Evolutionary conservation across 2,329 filamentous ascomycete species (phyloP).

Genomic region (Colletotrichum australisinense): DNA sequence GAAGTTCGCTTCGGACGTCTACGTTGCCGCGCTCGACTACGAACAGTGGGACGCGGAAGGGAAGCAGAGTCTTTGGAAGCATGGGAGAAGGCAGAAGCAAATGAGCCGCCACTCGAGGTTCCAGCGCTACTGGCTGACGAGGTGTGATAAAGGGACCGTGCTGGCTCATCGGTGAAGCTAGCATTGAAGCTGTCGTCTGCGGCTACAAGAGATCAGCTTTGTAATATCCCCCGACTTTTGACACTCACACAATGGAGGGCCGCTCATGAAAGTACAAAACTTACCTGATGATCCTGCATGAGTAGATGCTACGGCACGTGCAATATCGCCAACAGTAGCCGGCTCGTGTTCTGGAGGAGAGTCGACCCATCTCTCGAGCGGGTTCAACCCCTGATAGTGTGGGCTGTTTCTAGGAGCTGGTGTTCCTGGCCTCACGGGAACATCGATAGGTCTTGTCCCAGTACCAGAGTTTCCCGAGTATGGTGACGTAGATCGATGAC

Average conservation of each 20-base stretch:
- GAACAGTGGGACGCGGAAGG: slow-evolving; percentile 10
- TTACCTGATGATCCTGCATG: slow-evolving; percentile 12
- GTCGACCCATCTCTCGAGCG: slow-evolving; percentile 31
- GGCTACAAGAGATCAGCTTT: background rate
- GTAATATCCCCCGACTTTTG: too few relatives aligned
- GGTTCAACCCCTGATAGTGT: slow-evolving; percentile 18
- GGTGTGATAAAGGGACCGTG: slow-evolving; percentile 19
- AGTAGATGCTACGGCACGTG: slow-evolving; percentile 36
- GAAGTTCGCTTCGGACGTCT: slow-evolving; percentile 21
- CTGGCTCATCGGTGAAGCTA: slow-evolving; percentile 12
- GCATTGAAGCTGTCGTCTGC: slow-evolving; percentile 16
- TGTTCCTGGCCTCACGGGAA: slow-evolving; percentile 23
- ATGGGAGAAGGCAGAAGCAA: slow-evolving; percentile 28
- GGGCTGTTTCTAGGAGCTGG: slow-evolving; percentile 14
- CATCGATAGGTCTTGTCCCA: slow-evolving; percentile 4
- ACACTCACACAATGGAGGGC: too few relatives aligned
- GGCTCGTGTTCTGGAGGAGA: slow-evolving; percentile 41
- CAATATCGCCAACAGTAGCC: slow-evolving; percentile 38
- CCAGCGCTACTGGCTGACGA: slow-evolving; percentile 39
- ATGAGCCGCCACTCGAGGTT: slow-evolving; percentile 34
- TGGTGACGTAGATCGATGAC: slow-evolving; percentile 46
- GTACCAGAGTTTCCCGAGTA: slow-evolving; percentile 35
- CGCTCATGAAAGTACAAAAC: slow-evolving; percentile 23
- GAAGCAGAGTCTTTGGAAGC: slow-evolving; percentile 2
- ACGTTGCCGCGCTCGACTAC: slow-evolving; percentile 28